phyloP scores from a whole-genome alignment of 805 yeast species.

The Wickerhamiella musiphila region DNA sequence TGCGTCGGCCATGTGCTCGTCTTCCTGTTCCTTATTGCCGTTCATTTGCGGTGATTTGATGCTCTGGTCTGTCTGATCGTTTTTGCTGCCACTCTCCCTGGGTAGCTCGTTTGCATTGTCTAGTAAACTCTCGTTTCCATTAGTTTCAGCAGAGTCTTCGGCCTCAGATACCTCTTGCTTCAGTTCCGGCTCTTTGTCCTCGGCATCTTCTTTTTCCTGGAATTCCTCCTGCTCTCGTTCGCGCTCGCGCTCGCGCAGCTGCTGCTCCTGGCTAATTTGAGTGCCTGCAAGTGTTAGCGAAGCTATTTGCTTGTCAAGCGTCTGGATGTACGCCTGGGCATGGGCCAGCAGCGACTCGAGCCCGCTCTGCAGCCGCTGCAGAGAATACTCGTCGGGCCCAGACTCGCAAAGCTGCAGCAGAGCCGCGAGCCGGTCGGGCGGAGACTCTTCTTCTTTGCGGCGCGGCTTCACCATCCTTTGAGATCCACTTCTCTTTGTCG shows the following conservation, averaged over 20 bases:
- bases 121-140: conserved; percentile 1
- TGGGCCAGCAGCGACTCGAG: conserved; percentile 12
- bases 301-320: conserved; percentile 13
- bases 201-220: neutral
- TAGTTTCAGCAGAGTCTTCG: neutral
- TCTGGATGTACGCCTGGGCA: conserved; percentile 12
- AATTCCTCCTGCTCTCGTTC: too few relatives aligned
- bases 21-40: neutral
- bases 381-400: conserved; percentile 11
- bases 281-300: conserved; percentile 10
- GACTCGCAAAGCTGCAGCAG: conserved; percentile 4
- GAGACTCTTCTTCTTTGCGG: neutral
- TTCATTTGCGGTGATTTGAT: neutral
- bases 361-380: conserved; percentile 10
- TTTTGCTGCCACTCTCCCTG: neutral
- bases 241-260: too few relatives aligned
- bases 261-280: conserved; percentile 11
- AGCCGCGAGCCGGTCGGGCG: neutral
- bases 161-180: neutral
- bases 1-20: neutral
- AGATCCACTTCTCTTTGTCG: too few relatives aligned
- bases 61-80: neutral
- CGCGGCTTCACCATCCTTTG: conserved; percentile 1
- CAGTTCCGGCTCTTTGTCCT: neutral
- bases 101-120: conserved; percentile 1